Evolutionary conservation across 2,329 filamentous ascomycete species (phyloP).

Genomic region (Fusarium austroafricanum): DNA sequence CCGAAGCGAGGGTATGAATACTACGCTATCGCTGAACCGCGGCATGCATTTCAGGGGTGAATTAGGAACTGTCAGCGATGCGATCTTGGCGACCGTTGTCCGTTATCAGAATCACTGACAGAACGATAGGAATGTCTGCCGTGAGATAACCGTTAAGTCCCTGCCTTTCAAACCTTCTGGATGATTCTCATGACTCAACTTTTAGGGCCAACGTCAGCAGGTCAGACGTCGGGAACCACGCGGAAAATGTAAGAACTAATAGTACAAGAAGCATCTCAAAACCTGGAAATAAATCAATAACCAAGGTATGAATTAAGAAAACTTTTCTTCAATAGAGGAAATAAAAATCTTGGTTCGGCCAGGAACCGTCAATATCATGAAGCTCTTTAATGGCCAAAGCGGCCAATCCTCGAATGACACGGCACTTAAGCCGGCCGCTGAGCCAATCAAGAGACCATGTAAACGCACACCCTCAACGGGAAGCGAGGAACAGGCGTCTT

Average conservation of each 20-base stretch:
- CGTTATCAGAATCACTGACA: slow-evolving; percentile 27
- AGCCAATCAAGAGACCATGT: slow-evolving; percentile 39
- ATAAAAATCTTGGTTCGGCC: slow-evolving; percentile 19
- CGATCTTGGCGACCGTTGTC: slow-evolving; percentile 21
- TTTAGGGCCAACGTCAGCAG: slow-evolving; percentile 27
- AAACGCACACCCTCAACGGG: slow-evolving; percentile 26
- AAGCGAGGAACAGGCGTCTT: slow-evolving; percentile 29
- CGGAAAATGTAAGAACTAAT: slow-evolving; percentile 8
- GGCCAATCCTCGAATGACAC: slow-evolving; percentile 42
- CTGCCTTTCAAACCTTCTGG: slow-evolving; percentile 16
- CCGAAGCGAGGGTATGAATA: slow-evolving; percentile 30
- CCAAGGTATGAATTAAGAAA: slow-evolving; percentile 16
- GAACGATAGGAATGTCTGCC: slow-evolving; percentile 4
- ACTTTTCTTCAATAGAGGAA: slow-evolving; percentile 9
- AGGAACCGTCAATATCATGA: slow-evolving; percentile 16
- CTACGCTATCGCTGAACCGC: slow-evolving; percentile 20
- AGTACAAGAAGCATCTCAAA: slow-evolving; percentile 3
- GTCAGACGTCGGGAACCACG: slow-evolving; percentile 23
- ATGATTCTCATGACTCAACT: slow-evolving; percentile 33
- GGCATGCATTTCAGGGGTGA: slow-evolving; percentile 35
- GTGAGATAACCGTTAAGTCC: slow-evolving; percentile 11
- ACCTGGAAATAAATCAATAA: slow-evolving; percentile 13
- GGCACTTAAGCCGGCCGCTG: slow-evolving; percentile 32
- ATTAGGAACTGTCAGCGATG: slow-evolving; percentile 13
- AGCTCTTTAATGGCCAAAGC: slow-evolving; percentile 24